A percentile compares a stretch with the other conserved stretches of the same genome.
Conservation (phyloP, 1,139 yeast genomes). For the Lipomyces yarrowii region DNA sequence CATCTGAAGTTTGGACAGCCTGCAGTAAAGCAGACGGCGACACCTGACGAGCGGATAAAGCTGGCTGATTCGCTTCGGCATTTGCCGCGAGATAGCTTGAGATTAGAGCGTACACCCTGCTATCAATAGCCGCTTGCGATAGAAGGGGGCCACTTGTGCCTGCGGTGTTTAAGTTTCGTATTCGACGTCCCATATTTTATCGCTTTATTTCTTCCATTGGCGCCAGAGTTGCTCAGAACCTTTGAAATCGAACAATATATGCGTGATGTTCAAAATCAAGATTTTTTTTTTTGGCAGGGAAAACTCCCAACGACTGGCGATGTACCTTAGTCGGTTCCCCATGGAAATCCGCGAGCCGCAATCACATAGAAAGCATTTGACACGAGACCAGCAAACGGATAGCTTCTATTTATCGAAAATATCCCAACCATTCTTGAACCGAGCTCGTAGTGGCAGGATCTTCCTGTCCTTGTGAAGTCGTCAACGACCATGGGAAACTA, state of each 20-base stretch:
- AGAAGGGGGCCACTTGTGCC: conserved; percentile 14
- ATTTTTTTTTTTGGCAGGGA: not conserved
- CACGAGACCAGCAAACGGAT: not conserved
- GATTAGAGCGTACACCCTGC: conserved; percentile 36
- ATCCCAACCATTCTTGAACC: not conserved
- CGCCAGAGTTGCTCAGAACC: not conserved
- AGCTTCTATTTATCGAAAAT: not conserved
- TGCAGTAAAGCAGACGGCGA: conserved; percentile 26
- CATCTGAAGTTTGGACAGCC: conserved; percentile 46
- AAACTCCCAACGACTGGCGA: conserved; percentile 2
- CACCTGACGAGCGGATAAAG: conserved; percentile 8
- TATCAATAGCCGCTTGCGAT: conserved; percentile 18
- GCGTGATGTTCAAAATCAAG: too few species aligned
- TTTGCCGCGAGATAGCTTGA: conserved; percentile 33
- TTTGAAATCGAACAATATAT: not conserved
- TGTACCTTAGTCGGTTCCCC: not conserved
- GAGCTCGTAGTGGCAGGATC: not conserved
- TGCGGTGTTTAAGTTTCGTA: conserved; percentile 18
- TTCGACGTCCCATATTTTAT: conserved; percentile 17
- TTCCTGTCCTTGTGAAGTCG: not conserved
- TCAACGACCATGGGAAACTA: conserved; percentile 17
- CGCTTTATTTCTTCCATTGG: not conserved
- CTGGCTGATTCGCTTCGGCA: conserved; percentile 17
- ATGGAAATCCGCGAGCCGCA: too few species aligned
- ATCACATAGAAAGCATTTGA: too few species aligned